Evolutionary conservation across 768 basidiomycete genomes (phyloP), one percentile per base, ranked within the genome.

Genomic region (Daedaleopsis sinensis): DNA sequence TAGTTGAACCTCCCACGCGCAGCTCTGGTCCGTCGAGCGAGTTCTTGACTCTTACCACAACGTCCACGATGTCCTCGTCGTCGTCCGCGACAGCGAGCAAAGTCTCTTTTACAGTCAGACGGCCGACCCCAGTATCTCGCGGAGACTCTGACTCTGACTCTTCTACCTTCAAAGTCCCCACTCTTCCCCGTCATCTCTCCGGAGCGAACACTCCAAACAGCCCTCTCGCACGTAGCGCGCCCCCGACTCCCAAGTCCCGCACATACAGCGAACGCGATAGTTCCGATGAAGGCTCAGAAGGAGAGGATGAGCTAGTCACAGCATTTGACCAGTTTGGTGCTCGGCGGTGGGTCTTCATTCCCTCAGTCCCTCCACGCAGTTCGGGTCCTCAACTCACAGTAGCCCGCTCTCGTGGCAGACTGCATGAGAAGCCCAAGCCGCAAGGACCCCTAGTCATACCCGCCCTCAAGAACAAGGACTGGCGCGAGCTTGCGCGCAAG

Each of bases 381-480:
- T 48, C 82, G 78, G 81, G 82, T 76, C 81, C 80, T 84, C 85
- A 90, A 84, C 90, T 93, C 86, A 91, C 88, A 84, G 69, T 77
- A 88, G 89, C 66, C 64, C 63, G 68, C 57, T 57, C 61, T 69
- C 59, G 59, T 65, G 57, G 57, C 68, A 87, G 82, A 57, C 67
- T 82, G 35, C 75, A 77, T 64, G 80, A 78, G 58, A 77, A 79
- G 57, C 80, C 76, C 44, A 79, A 79, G 63, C 75, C 81, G 12
- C 71, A 83, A 43, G 84, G 78, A 5, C 91, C 91, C 0, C 82
- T 97, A 10, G 86, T 97, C 39, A 98, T 99, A 48, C 88, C 96
- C 16, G 80, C 93, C 1, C 79, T 93, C 48, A 79, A 93, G 67
- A 96, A 98, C 69, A 84, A 86, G 27, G 96, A 99, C 71, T 99